phyloP scores from a whole-genome alignment of 1,284 basidiomycete genomes.

The Moesziomyces parantarcticus region DNA sequence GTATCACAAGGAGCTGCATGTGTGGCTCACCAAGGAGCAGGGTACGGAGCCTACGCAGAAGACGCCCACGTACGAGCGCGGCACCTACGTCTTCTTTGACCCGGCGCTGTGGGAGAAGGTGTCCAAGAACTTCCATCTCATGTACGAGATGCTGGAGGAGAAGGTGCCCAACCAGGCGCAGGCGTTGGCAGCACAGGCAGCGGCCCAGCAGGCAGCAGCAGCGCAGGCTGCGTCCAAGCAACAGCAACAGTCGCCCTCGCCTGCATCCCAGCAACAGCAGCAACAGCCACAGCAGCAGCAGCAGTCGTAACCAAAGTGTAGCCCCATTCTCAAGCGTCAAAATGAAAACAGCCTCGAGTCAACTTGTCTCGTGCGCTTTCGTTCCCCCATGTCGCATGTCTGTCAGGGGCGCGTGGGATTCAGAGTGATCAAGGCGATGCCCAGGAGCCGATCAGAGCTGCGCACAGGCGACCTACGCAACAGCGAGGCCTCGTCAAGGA shows the following conservation, averaged over 20 bases:
- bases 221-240: conserved; percentile 27
- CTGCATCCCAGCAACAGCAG: no score
- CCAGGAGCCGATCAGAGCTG: no score
- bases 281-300: conserved; percentile 21
- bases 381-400: no score
- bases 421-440: no score
- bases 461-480: no score
- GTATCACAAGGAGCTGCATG: conserved; percentile 91
- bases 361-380: no score
- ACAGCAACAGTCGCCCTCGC: no score
- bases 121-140: conserved; percentile 79
- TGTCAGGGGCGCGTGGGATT: no score
- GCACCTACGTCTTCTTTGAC: conserved; percentile 91
- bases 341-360: no score
- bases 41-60: conserved; percentile 84
- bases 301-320: conserved; percentile 1
- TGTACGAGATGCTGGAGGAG: conserved; percentile 87
- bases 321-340: not conserved
- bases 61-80: conserved; percentile 87
- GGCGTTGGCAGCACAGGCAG: conserved; percentile 41
- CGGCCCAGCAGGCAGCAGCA: conserved; percentile 40
- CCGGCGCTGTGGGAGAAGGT: conserved; percentile 86
- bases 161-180: conserved; percentile 70
- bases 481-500: no score
- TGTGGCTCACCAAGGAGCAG: conserved; percentile 95